Evolutionary conservation across 768 basidiomycete species (phyloP).

Genomic region (Lactarius psammicola): DNA sequence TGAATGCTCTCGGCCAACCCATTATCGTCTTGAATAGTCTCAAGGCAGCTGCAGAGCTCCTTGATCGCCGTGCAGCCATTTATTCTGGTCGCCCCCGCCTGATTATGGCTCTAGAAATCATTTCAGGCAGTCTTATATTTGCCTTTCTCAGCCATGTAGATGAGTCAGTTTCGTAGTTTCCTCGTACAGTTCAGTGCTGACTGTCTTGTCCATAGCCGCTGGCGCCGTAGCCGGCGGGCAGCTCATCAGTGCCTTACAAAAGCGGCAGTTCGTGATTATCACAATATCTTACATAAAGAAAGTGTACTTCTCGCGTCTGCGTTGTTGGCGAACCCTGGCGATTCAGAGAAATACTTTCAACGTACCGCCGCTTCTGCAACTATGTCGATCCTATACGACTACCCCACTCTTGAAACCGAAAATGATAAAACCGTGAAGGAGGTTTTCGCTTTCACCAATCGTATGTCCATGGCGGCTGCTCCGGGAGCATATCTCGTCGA

Average conservation of each 20-base stretch:
- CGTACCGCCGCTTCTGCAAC: background rate
- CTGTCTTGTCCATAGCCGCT: background rate
- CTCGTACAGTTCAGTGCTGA: background rate
- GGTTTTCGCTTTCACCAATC: background rate
- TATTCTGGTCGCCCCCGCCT: background rate
- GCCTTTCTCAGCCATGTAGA: slow-evolving; percentile 31
- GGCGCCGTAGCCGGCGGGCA: slow-evolving; percentile 9
- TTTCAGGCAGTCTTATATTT: slow-evolving; percentile 35
- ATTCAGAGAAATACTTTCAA: background rate
- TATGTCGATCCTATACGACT: slow-evolving; percentile 1
- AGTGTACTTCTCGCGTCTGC: background rate
- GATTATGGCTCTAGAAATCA: slow-evolving; percentile 34
- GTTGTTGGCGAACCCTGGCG: background rate
- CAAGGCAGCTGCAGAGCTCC: background rate
- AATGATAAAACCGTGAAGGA: background rate
- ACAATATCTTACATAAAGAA: background rate
- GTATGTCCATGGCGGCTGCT: background rate
- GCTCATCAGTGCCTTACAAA: background rate
- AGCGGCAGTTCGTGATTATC: background rate
- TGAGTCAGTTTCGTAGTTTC: slow-evolving; percentile 15
- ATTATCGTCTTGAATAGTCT: background rate
- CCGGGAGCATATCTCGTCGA: background rate
- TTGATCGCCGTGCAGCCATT: background rate
- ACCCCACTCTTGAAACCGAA: background rate
- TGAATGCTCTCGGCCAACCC: background rate